Conservation (phyloP, 2,329 filamentous ascomycete genomes). For the Pezicula radicicola region DNA sequence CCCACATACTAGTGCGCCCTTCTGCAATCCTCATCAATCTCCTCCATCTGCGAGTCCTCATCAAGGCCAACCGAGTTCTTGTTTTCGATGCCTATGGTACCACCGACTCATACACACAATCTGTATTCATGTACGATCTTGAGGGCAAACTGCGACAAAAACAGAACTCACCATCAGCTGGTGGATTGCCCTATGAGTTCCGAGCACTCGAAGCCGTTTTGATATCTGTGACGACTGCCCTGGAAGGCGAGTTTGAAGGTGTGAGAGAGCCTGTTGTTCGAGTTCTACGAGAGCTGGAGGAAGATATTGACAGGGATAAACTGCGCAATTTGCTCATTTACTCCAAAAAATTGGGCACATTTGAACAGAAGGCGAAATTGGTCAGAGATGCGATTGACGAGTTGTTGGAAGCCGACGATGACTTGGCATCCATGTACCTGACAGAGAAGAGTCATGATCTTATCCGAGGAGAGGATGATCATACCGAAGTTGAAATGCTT, state of each 20-base stretch:
- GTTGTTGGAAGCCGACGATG: constrained; percentile 92
- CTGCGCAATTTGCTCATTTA: constrained; percentile 86
- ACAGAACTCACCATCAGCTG: constrained; percentile 51
- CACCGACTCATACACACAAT: constrained; percentile 91
- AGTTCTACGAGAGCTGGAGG: constrained; percentile 85
- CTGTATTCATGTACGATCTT: constrained; percentile 95
- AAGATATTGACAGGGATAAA: constrained; percentile 95
- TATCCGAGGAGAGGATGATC: constrained; percentile 74
- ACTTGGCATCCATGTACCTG: constrained; percentile 91
- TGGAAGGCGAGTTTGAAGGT: constrained; percentile 92
- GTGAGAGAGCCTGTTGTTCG: constrained; percentile 89
- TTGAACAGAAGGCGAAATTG: constrained; percentile 93
- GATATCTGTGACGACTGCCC: constrained; percentile 85
- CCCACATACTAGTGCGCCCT: constrained; percentile 90
- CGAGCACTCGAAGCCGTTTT: constrained; percentile 92
- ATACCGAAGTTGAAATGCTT: constrained; percentile 95
- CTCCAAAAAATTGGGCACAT: constrained; percentile 92
- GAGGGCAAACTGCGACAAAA: constrained; percentile 90
- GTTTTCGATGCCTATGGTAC: constrained; percentile 96
- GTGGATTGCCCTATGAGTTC: constrained; percentile 87
- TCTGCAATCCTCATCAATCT: constrained; percentile 93
- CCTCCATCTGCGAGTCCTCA: constrained; percentile 91
- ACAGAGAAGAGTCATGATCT: constrained; percentile 80
- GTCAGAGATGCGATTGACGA: constrained; percentile 95
- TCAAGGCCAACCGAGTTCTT: constrained; percentile 90